Evolutionary conservation across 148 eudicot species (phyloP).

Genomic region (Amaranthus palmeri): DNA sequence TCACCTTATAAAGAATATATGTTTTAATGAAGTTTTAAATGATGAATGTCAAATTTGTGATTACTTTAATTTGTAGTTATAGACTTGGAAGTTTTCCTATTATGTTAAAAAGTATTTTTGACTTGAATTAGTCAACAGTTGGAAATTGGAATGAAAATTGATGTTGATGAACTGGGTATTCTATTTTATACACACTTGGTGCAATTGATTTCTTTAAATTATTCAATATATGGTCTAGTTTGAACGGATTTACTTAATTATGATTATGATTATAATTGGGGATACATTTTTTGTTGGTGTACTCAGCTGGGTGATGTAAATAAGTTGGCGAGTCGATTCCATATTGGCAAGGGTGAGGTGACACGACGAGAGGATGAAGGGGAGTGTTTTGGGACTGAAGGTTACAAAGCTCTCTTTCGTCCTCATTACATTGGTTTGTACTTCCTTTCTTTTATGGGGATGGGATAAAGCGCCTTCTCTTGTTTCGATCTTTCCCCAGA

Average conservation of each 20-base stretch:
- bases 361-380: slow-evolving; percentile 38
- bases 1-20: too few species aligned
- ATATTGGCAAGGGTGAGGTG: slow-evolving; percentile 16
- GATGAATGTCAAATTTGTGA: neutral
- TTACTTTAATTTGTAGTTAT: neutral
- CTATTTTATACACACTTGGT: neutral
- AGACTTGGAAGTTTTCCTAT: neutral
- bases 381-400: slow-evolving; percentile 34
- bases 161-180: neutral
- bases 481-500: slow-evolving; percentile 40
- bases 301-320: neutral
- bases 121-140: neutral
- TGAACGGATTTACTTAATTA: neutral
- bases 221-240: neutral
- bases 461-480: slow-evolving; percentile 53
- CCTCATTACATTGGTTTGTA: slow-evolving; percentile 40
- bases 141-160: neutral
- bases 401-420: slow-evolving; percentile 40
- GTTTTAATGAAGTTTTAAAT: neutral
- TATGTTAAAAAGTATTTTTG: neutral
- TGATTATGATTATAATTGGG: neutral
- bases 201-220: neutral
- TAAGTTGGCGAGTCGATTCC: slow-evolving; percentile 4
- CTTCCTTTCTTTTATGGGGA: slow-evolving; percentile 47
- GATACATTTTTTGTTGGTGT: slow-evolving; percentile 2